Base-by-base conservation (phyloP, 139 green algal genomes). In the Prasinococcaceae sp. region DNA sequence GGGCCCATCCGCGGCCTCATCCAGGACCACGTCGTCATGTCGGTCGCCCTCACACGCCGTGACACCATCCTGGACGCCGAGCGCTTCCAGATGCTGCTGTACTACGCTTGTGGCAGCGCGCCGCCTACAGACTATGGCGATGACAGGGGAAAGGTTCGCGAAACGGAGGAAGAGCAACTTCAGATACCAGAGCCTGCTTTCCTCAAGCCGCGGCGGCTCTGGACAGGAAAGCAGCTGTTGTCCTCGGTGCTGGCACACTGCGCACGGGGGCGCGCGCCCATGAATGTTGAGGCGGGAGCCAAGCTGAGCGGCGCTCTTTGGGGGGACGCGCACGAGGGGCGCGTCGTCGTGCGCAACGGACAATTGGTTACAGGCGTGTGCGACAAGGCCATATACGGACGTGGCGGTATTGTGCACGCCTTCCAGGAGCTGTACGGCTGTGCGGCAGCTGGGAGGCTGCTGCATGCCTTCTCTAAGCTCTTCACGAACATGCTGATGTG, bases 201-300 rank as follows among this genome's bases (percentile, higher is more conserved):
- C 17, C 30, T 86, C 2, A 88, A 88, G 58, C 89, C 89, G 10
- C 50, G 51, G 3, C 42, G 39, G 25, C 62, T 93, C 30, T 97
- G 86, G 85, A 94, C 82, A 0, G 89, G 88, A 30, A 96, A 97
- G 76, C 86, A 95, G 77, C 77, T 94, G 37, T 42, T 95, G 10
- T 76, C 74, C 22, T 65, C 76, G 12, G 61, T 93, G 29, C 47
- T 96, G 26, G 58, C 69, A 22, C 68, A 81, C 64, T 74, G 85
- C 57, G 83, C 80, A 1, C 51, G 61, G 16, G 84, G 81, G 45
- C 73, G 74, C 58, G 66, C 84, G 6, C 80, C 84, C 19, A 61
- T 96, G 42, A 85, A 62, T n/a, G 72, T 93, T 60, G 63, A 22
- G 12, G 55, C 44, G 12, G 61, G 61, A 20, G 62, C 62, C 57